Percentiles rank a stretch among this genome's conserved stretches.
phyloP scores from a whole-genome alignment of 2,329 filamentous ascomycete genomes.

The Didymella exigua region DNA sequence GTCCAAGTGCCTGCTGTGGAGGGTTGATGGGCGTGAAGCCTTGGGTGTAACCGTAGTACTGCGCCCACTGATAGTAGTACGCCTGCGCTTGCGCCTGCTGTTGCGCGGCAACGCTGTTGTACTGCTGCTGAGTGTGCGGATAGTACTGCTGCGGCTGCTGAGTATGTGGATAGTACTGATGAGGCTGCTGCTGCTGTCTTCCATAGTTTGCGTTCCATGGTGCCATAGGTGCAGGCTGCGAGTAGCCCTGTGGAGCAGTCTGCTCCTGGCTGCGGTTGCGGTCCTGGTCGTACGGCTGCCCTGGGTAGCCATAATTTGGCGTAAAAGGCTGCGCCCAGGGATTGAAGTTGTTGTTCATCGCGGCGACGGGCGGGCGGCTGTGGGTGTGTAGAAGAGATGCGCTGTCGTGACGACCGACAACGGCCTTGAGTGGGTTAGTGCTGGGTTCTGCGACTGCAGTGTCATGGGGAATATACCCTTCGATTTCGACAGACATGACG shows the following conservation, averaged over 20 bases:
- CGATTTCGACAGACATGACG: slow-evolving; percentile 31
- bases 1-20: slow-evolving; percentile 16
- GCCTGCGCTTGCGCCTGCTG: slow-evolving; percentile 26
- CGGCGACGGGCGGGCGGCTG: slow-evolving; percentile 15
- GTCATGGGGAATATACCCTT: slow-evolving; percentile 38
- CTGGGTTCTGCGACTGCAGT: slow-evolving; percentile 28
- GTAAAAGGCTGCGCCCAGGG: slow-evolving; percentile 28
- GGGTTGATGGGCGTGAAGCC: slow-evolving; percentile 15
- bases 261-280: slow-evolving; percentile 17
- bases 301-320: slow-evolving; percentile 19
- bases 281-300: slow-evolving; percentile 15
- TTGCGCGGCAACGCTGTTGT: slow-evolving; percentile 19
- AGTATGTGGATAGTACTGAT: slow-evolving; percentile 15
- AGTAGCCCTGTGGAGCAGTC: slow-evolving; percentile 3
- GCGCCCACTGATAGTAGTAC: slow-evolving; percentile 30
- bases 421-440: slow-evolving; percentile 36
- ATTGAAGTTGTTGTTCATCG: slow-evolving; percentile 31
- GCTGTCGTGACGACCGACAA: slow-evolving; percentile 29
- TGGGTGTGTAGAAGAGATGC: slow-evolving; percentile 14
- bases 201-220: slow-evolving; percentile 8
- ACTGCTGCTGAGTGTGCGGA: slow-evolving; percentile 12
- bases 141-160: slow-evolving; percentile 18
- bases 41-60: slow-evolving; percentile 18
- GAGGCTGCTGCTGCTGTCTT: slow-evolving; percentile 16
- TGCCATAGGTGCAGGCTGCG: slow-evolving; percentile 12